A percentile compares a stretch with the other conserved stretches of the same genome.
These are phyloP conservation scores for Mycena polygramma DNA, from an alignment of 768 basidiomycete genomes.

Conservation along the genomic window DNA sequence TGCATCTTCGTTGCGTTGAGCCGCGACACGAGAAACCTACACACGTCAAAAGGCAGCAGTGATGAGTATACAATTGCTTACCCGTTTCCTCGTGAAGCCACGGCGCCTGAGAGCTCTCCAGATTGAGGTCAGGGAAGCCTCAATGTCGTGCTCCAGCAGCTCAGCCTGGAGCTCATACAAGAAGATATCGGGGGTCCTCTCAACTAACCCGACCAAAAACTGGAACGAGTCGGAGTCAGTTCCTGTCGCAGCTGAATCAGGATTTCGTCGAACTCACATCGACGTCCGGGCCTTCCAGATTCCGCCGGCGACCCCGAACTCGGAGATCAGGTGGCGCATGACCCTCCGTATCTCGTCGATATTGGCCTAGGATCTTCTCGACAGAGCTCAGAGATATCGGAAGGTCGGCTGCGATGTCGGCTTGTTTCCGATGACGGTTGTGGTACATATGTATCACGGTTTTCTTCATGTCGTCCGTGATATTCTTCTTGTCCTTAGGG, in stretches of 20 bases:
- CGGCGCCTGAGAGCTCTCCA: slow-evolving; percentile 21
- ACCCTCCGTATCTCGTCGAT: neutral
- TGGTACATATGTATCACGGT: slow-evolving; percentile 1
- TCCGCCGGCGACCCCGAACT: slow-evolving; percentile 1
- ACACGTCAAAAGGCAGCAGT: neutral
- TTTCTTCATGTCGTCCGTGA: neutral
- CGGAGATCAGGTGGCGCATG: neutral
- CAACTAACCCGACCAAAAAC: neutral
- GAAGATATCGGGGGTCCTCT: neutral
- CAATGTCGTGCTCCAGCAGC: neutral
- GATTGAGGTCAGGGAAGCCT: neutral
- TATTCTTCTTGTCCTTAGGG: slow-evolving; percentile 2
- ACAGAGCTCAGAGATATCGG: slow-evolving; percentile 2
- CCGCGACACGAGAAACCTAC: slow-evolving; percentile 33
- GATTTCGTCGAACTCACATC: neutral
- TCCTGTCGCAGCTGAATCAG: too few species aligned
- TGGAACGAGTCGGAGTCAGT: neutral
- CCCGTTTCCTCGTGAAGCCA: slow-evolving; percentile 30
- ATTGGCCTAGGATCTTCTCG: slow-evolving; percentile 1
- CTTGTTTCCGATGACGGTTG: neutral
- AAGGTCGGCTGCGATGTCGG: slow-evolving; percentile 11
- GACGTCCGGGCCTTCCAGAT: neutral
- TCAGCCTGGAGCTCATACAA: neutral
- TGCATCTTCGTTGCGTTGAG: slow-evolving; percentile 35
- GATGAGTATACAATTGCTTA: neutral